These are phyloP conservation scores for Dactylellina cionopaga DNA, from an alignment of 2,329 filamentous ascomycete species.

Conservation along the genomic window DNA sequence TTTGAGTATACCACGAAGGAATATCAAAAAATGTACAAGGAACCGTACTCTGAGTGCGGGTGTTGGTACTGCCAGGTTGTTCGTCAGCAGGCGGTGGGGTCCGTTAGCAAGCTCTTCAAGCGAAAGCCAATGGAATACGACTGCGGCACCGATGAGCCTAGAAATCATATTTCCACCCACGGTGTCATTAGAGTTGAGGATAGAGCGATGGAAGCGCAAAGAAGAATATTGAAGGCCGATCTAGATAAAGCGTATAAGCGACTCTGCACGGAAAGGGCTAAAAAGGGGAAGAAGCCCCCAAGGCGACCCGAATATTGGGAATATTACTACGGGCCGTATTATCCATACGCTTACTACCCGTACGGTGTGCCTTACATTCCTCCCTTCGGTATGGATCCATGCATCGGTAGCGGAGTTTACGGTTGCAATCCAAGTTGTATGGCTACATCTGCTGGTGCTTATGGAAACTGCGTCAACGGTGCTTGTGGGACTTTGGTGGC, in stretches of 20 bases:
- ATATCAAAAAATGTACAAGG: constrained; percentile 73
- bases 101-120: constrained; percentile 24
- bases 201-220: constrained; percentile 11
- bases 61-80: constrained; percentile 82
- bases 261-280: constrained; percentile 38
- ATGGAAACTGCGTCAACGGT: constrained; percentile 35
- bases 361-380: constrained; percentile 43
- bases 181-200: constrained; percentile 42
- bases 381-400: constrained; percentile 50
- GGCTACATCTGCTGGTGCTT: constrained; percentile 32
- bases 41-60: constrained; percentile 79
- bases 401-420: constrained; percentile 47
- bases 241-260: constrained; percentile 28
- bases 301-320: constrained; percentile 32
- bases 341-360: constrained; percentile 46
- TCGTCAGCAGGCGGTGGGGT: constrained; percentile 33
- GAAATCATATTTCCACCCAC: constrained; percentile 44
- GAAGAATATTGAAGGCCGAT: constrained; percentile 31
- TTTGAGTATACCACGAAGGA: constrained; percentile 78
- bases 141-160: constrained; percentile 30
- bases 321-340: constrained; percentile 46
- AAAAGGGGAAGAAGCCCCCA: constrained; percentile 50
- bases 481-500: constrained; percentile 37
- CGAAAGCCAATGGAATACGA: constrained; percentile 26
- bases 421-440: constrained; percentile 38